phyloP scores from a whole-genome alignment of 75 land plant genomes.

The Adiantum capillusveneris region DNA sequence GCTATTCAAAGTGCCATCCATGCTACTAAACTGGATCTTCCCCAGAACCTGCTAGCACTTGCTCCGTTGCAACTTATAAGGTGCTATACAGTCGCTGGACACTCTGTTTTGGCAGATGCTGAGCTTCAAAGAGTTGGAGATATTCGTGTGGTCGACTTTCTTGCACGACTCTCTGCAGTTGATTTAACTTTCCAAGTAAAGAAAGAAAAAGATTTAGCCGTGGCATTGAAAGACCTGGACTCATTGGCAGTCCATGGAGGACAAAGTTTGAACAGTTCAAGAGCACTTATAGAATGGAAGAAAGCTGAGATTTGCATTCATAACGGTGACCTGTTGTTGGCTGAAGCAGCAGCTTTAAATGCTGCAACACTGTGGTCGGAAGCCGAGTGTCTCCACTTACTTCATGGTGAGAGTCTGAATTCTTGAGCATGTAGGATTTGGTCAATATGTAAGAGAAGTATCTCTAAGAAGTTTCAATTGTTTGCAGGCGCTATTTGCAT shows the following conservation, averaged over 20 bases:
- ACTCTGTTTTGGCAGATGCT: not conserved
- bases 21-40: not conserved
- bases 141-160: not conserved
- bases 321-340: not conserved
- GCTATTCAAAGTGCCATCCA: not conserved
- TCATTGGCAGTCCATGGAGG: not conserved
- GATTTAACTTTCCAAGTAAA: not conserved
- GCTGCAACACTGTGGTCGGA: not conserved
- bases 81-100: not conserved
- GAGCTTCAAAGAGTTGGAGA: not conserved
- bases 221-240: not conserved
- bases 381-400: not conserved
- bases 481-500: conserved; percentile 1
- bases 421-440: too few species aligned
- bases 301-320: not conserved
- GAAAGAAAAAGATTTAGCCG: not conserved
- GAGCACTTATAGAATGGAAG: not conserved
- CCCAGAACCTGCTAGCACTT: not conserved
- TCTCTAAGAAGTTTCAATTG: too few species aligned
- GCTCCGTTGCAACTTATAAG: not conserved
- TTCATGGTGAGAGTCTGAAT: not conserved
- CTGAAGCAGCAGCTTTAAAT: conserved; percentile 3
- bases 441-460: too few species aligned
- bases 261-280: not conserved
- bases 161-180: not conserved